A percentile compares a stretch with the other conserved stretches of the same genome.
phyloP scores from a whole-genome alignment of 352 stramenopile genomes.

The Phytophthora ramorum region DNA sequence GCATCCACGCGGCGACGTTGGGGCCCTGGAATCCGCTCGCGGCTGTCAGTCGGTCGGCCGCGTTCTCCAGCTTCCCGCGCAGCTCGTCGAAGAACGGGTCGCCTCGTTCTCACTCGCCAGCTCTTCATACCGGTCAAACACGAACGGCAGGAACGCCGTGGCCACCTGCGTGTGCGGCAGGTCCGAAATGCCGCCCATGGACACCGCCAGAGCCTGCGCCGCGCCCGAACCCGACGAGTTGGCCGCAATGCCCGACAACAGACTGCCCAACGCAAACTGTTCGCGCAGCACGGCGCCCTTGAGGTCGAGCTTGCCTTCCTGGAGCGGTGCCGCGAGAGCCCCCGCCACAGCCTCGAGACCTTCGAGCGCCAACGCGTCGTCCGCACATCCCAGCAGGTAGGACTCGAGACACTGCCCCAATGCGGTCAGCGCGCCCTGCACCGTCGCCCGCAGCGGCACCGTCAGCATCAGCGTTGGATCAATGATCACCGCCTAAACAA shows the following conservation, averaged over 20 bases:
- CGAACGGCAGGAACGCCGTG: slow-evolving; percentile 68
- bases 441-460: slow-evolving; percentile 57
- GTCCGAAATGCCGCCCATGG: slow-evolving; percentile 75
- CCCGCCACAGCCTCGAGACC: slow-evolving; percentile 61
- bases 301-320: slow-evolving; percentile 71
- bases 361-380: slow-evolving; percentile 60
- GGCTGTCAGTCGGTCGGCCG: slow-evolving; percentile 53
- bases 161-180: slow-evolving; percentile 67
- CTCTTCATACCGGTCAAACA: slow-evolving; percentile 66
- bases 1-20: slow-evolving; percentile 62
- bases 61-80: slow-evolving; percentile 53
- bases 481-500: slow-evolving; percentile 61
- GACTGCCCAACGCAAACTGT: slow-evolving; percentile 58
- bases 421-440: slow-evolving; percentile 69
- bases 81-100: slow-evolving; percentile 76
- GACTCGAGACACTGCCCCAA: slow-evolving; percentile 80
- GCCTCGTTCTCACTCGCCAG: slow-evolving; percentile 63
- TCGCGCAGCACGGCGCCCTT: slow-evolving; percentile 62
- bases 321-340: slow-evolving; percentile 59
- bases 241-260: slow-evolving; percentile 61
- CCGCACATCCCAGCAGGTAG: slow-evolving; percentile 61
- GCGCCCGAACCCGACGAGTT: slow-evolving; percentile 64
- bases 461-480: slow-evolving; percentile 72
- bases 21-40: slow-evolving; percentile 63
- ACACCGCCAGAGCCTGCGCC: slow-evolving; percentile 62